These are phyloP conservation scores for Pseudevernia furfuracea DNA, from an alignment of 495 filamentous ascomycete species.

Conservation along the genomic window DNA sequence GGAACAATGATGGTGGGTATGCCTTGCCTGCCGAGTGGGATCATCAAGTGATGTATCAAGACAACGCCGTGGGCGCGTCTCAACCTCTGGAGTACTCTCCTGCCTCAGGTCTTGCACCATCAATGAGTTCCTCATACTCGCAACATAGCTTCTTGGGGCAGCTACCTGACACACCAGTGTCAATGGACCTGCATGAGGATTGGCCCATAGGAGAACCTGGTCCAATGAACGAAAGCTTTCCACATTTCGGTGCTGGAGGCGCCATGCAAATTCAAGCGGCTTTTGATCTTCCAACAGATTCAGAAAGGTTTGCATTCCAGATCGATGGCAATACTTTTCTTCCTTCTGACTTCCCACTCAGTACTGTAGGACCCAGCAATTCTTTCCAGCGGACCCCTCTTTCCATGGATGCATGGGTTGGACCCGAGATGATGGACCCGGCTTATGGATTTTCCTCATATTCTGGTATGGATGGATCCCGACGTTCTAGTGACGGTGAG, in stretches of 20 bases:
- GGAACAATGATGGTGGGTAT: conserved; percentile 8
- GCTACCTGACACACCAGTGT: conserved; percentile 20
- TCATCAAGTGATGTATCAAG: conserved; percentile 8
- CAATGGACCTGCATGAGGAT: conserved; percentile 19
- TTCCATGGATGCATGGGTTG: conserved; percentile 20
- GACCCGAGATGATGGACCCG: conserved; percentile 12
- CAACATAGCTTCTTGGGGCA: conserved; percentile 18
- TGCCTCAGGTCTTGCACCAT: conserved; percentile 17
- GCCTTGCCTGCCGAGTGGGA: conserved; percentile 13
- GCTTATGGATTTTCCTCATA: conserved; percentile 16
- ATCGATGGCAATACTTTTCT: neutral
- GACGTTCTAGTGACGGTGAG: conserved; percentile 41
- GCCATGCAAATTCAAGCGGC: conserved; percentile 10
- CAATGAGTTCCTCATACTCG: conserved; percentile 21
- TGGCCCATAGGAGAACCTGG: conserved; percentile 13
- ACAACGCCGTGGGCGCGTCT: conserved; percentile 10
- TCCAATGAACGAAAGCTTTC: conserved; percentile 11
- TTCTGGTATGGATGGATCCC: conserved; percentile 26
- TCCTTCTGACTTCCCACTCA: conserved; percentile 15
- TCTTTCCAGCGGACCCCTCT: conserved; percentile 18
- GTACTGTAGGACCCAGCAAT: conserved; percentile 21
- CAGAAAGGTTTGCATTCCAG: conserved; percentile 20
- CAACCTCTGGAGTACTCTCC: conserved; percentile 21
- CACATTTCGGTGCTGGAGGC: conserved; percentile 16
- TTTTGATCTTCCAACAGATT: conserved; percentile 11